These are phyloP conservation scores for Begonia loranthoides DNA, from an alignment of 306 rosid species.

Conservation along the genomic window DNA sequence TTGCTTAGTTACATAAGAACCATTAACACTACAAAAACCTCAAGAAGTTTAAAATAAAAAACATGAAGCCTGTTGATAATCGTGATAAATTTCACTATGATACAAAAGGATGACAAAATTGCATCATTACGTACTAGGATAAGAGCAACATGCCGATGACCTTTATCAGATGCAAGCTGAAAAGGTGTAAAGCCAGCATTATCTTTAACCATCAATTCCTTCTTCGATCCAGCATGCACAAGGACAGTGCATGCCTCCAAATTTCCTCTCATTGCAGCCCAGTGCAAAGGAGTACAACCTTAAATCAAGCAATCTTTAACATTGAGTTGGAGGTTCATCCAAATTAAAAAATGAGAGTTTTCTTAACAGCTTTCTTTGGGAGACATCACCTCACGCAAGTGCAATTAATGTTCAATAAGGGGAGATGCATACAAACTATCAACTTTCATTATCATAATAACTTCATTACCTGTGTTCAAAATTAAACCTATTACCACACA, in stretches of 20 bases:
- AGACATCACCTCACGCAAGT: no score
- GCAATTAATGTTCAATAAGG: no score
- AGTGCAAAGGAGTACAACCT: conserved; percentile 96
- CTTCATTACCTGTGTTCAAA: no score
- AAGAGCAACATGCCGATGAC: conserved; percentile 84
- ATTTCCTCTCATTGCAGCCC: conserved; percentile 77
- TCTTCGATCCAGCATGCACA: conserved; percentile 79
- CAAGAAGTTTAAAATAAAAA: no score
- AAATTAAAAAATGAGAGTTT: conserved; percentile 5
- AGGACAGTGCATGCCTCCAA: conserved; percentile 81
- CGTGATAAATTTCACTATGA: conserved; percentile 1
- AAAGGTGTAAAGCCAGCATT: conserved; percentile 76
- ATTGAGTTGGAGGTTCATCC: no score
- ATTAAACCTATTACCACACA: no score
- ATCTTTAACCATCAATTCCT: conserved; percentile 68
- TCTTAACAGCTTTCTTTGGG: no score
- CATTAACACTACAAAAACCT: no score
- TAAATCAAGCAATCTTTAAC: conserved; percentile 6
- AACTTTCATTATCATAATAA: no score
- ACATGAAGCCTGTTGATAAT: neutral
- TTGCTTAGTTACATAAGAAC: no score
- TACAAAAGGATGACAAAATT: conserved; percentile 17
- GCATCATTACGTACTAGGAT: conserved; percentile 73
- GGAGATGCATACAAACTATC: no score
- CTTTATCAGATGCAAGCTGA: conserved; percentile 86